A percentile compares a stretch with the other conserved stretches of the same genome.
phyloP scores from a whole-genome alignment of 352 stramenopile species.

The Pythium brassicae region DNA sequence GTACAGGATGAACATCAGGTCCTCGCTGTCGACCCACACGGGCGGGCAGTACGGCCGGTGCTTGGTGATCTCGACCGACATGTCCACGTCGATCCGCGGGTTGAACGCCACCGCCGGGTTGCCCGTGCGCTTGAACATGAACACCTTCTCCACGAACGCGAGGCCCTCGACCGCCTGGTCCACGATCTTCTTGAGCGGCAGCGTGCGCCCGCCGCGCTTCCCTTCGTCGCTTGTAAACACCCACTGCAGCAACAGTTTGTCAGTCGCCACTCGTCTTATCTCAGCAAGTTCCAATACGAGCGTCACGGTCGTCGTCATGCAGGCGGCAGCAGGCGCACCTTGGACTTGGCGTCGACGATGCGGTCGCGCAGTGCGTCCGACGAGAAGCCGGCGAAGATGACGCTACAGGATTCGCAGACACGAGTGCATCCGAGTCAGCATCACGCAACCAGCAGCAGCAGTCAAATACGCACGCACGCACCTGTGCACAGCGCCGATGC shows the following conservation, averaged over 20 bases:
- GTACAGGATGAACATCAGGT: conserved; percentile 98
- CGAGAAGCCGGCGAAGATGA: conserved; percentile 97
- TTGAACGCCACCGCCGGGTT: conserved; percentile 72
- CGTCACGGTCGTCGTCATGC: too few species aligned
- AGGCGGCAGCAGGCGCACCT: conserved; percentile 7
- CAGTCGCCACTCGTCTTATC: too few species aligned
- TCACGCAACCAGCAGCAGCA: too few species aligned
- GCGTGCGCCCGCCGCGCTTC: conserved; percentile 88
- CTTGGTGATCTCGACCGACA: conserved; percentile 87
- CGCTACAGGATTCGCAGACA: conserved; percentile 27
- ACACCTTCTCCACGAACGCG: conserved; percentile 91
- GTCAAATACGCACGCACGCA: too few species aligned
- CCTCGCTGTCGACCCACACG: conserved; percentile 96
- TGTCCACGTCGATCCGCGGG: conserved; percentile 88
- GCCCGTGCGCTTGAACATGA: conserved; percentile 92
- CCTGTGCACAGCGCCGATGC: conserved; percentile 95
- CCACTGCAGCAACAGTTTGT: conserved; percentile 36
- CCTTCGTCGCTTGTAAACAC: conserved; percentile 95
- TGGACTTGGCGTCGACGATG: conserved; percentile 86
- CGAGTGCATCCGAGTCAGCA: too few species aligned
- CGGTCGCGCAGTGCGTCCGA: conserved; percentile 93
- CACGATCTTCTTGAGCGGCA: conserved; percentile 95
- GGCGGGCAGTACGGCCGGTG: conserved; percentile 93
- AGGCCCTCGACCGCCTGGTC: conserved; percentile 89
- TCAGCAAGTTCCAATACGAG: too few species aligned